Evolutionary conservation across 129 eudicot species (phyloP), one percentile per base, ranked within the genome.

Genomic region (Gnaphalium uliginosum): DNA sequence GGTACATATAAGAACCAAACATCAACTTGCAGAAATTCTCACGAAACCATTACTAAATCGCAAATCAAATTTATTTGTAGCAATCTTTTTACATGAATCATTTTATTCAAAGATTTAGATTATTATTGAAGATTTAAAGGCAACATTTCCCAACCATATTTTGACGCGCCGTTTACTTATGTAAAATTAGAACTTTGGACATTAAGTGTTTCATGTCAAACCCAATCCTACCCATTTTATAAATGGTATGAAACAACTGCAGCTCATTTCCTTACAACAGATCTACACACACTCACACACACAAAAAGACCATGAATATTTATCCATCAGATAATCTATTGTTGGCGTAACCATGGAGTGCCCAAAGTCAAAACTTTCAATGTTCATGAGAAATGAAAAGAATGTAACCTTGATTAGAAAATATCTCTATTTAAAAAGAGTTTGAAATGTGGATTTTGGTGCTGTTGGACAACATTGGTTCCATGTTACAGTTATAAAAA

Each of bases 371-470:
- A 43, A 68, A 65, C n/a, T 26, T 9, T 24, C 59, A 17, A 46
- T 46, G 35, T 8, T 46, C 59, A 69, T 37, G 10, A 11, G 62
- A 25, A 13, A 50, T 8, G 37, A 69, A 26, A 48, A 27, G n/a
- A 29, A 46, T 69, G 39, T 72, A 22, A 29, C 22, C 51, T 54
- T 54, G 67, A 72, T 25, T 27, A 71, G 46, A 8, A 19, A 35
- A 54, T 4, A 11, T 5, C 15, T 39, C 61, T 41, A 51, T 60
- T 61, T 61, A 33, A 23, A 14, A 13, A 24, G 3, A 60, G 26
- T 60, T 39, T 60, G 29, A 39, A 21, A 15, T 24, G 75, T 70
- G 75, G 48, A 27, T 27, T 30, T 50, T 70, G 63, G 75, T 50
- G 62, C 22, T 21, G 50, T 22, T 76, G 63, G 10, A 27, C 23